A percentile compares a stretch with the other conserved stretches of the same genome.
phyloP scores from a whole-genome alignment of 1,139 yeast genomes.

The Pichia sp. region DNA sequence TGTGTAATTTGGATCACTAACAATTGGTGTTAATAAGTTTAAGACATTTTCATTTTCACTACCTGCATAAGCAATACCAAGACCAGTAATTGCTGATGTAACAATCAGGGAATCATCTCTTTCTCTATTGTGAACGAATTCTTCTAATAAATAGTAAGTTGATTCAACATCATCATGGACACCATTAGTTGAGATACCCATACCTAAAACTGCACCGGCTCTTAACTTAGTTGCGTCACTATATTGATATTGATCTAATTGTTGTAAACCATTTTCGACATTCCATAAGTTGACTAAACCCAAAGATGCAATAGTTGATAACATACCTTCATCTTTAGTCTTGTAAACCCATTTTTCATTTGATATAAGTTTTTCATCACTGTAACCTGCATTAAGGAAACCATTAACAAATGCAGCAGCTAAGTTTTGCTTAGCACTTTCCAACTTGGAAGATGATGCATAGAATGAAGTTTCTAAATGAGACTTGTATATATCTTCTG shows the following conservation, averaged over 20 bases:
- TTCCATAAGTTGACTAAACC: conserved; percentile 96
- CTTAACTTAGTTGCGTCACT: conserved; percentile 84
- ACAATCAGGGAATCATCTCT: conserved; percentile 50
- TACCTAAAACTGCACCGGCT: conserved; percentile 96
- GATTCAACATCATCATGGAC: conserved; percentile 97
- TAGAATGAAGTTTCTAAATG: conserved; percentile 62
- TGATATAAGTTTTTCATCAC: conserved; percentile 77
- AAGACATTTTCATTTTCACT: conserved; percentile 84
- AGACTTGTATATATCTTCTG: conserved; percentile 92
- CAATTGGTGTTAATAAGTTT: conserved; percentile 77
- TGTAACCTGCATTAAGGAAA: conserved; percentile 87
- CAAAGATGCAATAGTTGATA: conserved; percentile 90
- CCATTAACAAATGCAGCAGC: conserved; percentile 96
- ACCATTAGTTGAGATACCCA: conserved; percentile 92
- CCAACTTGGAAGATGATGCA: conserved; percentile 65
- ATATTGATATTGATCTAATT: conserved; percentile 84
- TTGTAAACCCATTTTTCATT: conserved; percentile 83
- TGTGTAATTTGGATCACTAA: conserved; percentile 73
- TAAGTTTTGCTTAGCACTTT: conserved; percentile 92
- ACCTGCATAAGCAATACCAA: conserved; percentile 96
- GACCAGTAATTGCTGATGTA: conserved; percentile 82
- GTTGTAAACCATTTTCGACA: conserved; percentile 83
- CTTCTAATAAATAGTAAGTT: conserved; percentile 81
- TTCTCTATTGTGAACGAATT: conserved; percentile 53
- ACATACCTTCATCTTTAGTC: conserved; percentile 90